Percentiles rank a stretch among this genome's conserved stretches.
Evolutionary conservation across 768 basidiomycete genomes (phyloP).

Genomic region (Trichaptum fuscoviolaceum): DNA sequence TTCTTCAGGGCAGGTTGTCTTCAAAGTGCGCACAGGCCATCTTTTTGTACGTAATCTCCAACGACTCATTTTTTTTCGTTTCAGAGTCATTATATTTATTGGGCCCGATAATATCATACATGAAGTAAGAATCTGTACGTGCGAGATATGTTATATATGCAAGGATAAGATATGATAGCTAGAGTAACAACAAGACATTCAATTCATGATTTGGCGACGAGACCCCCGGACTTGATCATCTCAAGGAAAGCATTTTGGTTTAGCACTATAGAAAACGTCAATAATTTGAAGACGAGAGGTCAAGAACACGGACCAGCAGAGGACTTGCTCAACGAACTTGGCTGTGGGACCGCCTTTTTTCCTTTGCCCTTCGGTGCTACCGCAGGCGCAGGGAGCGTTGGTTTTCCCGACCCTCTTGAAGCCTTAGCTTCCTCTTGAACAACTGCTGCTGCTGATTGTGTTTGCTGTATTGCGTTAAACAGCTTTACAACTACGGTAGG

Average conservation of each 20-base stretch:
- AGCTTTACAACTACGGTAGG: conserved; percentile 64
- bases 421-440: conserved; percentile 56
- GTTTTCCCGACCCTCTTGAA: conserved; percentile 65
- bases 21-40: background rate
- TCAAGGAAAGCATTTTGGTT: conserved; percentile 76
- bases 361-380: conserved; percentile 42
- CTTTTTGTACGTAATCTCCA: background rate
- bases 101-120: too few relatives aligned
- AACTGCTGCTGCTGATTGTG: conserved; percentile 52
- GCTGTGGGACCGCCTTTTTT: conserved; percentile 47
- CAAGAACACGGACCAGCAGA: conserved; percentile 6
- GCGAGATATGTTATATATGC: background rate
- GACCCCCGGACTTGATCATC: conserved; percentile 74
- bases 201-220: conserved; percentile 60
- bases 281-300: conserved; percentile 8
- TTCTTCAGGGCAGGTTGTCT: background rate
- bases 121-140: too few relatives aligned
- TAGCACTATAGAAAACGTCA: conserved; percentile 39
- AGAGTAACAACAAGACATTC: background rate
- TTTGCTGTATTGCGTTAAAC: conserved; percentile 83
- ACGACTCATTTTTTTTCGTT: too few relatives aligned
- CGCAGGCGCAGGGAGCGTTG: conserved; percentile 61
- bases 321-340: conserved; percentile 42
- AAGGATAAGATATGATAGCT: background rate
- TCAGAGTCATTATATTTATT: too few relatives aligned